phyloP scores from a whole-genome alignment of 2,329 filamentous ascomycete genomes.

The Aureobasidium vineae region DNA sequence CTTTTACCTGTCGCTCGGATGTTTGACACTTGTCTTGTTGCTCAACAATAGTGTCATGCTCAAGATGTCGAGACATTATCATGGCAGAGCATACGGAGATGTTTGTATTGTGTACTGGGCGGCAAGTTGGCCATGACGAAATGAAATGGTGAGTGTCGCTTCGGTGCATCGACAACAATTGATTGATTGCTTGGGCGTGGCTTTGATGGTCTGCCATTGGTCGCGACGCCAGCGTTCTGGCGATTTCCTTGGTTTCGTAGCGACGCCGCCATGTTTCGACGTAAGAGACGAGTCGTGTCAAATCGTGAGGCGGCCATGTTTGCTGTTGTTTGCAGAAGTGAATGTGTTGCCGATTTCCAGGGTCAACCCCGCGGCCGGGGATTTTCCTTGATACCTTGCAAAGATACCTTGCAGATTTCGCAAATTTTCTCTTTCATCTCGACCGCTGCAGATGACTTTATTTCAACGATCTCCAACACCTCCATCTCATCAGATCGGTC shows the following conservation, averaged over 20 bases:
- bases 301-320: neutral
- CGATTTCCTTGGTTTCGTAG: neutral
- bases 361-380: neutral
- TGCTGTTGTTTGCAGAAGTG: neutral
- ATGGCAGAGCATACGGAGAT: neutral
- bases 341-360: neutral
- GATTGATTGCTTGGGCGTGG: neutral
- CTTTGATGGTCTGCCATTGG: slow-evolving; percentile 17
- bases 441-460: neutral
- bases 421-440: neutral
- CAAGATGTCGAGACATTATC: neutral
- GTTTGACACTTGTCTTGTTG: neutral
- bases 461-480: neutral
- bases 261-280: neutral
- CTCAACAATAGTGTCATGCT: neutral
- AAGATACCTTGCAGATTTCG: no score
- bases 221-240: neutral
- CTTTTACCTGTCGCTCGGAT: neutral
- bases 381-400: neutral
- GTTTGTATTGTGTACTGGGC: neutral
- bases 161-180: neutral
- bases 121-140: neutral
- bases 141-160: neutral
- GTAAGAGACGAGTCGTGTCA: neutral
- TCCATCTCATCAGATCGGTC: slow-evolving; percentile 2